Evolutionary conservation across 202 grass and related monocot genomes (phyloP).

Genomic region (Dendrocalamus latiflorus): DNA sequence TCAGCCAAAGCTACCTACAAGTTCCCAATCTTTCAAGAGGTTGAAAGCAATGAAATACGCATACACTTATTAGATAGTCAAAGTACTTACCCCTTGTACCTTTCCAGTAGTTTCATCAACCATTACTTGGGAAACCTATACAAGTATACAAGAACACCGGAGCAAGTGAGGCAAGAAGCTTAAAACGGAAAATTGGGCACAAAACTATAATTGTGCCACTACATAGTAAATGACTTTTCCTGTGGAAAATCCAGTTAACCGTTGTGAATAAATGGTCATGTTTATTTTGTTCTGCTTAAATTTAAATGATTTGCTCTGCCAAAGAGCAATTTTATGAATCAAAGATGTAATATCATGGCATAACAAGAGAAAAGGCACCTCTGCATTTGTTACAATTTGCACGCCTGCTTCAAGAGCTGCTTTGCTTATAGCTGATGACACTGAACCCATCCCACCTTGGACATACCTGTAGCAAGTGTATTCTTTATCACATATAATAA

Average conservation of each 20-base stretch:
- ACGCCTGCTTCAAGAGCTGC: slow-evolving; percentile 85
- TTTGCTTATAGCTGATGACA: slow-evolving; percentile 94
- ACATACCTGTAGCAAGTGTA: slow-evolving; percentile 68
- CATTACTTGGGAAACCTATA: slow-evolving; percentile 74
- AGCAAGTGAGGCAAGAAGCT: slow-evolving; percentile 42
- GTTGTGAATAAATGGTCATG: neutral
- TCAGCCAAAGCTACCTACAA: slow-evolving; percentile 77
- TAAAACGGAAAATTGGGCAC: slow-evolving; percentile 1
- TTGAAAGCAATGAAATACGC: slow-evolving; percentile 11
- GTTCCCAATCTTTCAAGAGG: slow-evolving; percentile 22
- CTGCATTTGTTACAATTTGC: slow-evolving; percentile 78
- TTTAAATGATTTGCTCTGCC: slow-evolving; percentile 7
- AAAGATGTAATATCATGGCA: slow-evolving; percentile 7
- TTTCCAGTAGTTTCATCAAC: slow-evolving; percentile 54
- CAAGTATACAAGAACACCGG: slow-evolving; percentile 41
- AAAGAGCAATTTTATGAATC: neutral
- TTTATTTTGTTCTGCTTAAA: slow-evolving; percentile 11
- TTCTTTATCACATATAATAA: slow-evolving; percentile 24
- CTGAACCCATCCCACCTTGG: slow-evolving; percentile 95
- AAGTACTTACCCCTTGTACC: slow-evolving; percentile 65
- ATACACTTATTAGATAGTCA: slow-evolving; percentile 12
- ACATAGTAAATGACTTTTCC: neutral
- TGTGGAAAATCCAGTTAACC: neutral
- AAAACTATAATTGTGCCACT: neutral
- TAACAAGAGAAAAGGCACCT: slow-evolving; percentile 51